A percentile compares a stretch with the other conserved stretches of the same genome.
These are phyloP conservation scores for Phytophthora agathidicida DNA, from an alignment of 352 stramenopile genomes.

Conservation along the genomic window DNA sequence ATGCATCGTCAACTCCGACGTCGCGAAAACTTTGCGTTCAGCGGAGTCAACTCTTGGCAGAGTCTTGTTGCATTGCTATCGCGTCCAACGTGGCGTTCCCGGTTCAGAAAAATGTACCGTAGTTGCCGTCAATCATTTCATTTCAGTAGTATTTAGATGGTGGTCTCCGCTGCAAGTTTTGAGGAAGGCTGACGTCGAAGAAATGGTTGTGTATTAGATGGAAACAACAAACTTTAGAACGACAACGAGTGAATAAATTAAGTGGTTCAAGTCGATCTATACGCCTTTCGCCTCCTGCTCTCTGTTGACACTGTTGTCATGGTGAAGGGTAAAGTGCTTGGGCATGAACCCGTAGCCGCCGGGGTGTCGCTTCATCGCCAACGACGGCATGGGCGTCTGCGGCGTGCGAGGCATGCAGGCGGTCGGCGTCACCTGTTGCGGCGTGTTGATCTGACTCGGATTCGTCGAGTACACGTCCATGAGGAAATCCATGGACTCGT, in stretches of 20 bases:
- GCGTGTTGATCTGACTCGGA: slow-evolving; percentile 44
- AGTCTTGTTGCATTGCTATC: not conserved
- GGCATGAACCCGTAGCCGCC: slow-evolving; percentile 11
- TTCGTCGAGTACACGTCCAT: slow-evolving; percentile 73
- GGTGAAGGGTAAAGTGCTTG: slow-evolving; percentile 21
- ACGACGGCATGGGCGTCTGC: slow-evolving; percentile 21
- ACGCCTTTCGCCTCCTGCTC: slow-evolving; percentile 24
- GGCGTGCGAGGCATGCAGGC: slow-evolving; percentile 32
- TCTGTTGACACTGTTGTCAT: slow-evolving; percentile 20
- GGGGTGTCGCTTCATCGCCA: slow-evolving; percentile 26
- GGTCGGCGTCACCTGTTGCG: slow-evolving; percentile 28
- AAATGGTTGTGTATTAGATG: not conserved
- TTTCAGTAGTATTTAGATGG: no score
- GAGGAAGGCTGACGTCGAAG: not conserved
- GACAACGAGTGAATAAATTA: slow-evolving; percentile 38
- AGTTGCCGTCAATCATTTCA: slow-evolving; percentile 19
- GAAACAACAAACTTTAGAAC: slow-evolving; percentile 14
- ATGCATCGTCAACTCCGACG: slow-evolving; percentile 18
- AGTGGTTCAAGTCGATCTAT: slow-evolving; percentile 26
- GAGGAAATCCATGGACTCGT: slow-evolving; percentile 86
- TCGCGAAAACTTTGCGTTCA: slow-evolving; percentile 14
- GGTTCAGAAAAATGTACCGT: slow-evolving; percentile 18
- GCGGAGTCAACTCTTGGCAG: slow-evolving; percentile 6
- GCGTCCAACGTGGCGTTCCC: not conserved
- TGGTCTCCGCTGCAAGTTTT: not conserved